Percentiles rank a stretch among this genome's conserved stretches.
Evolutionary conservation across 805 yeast species (phyloP).

Genomic region (Pichia thaimueangensis): DNA sequence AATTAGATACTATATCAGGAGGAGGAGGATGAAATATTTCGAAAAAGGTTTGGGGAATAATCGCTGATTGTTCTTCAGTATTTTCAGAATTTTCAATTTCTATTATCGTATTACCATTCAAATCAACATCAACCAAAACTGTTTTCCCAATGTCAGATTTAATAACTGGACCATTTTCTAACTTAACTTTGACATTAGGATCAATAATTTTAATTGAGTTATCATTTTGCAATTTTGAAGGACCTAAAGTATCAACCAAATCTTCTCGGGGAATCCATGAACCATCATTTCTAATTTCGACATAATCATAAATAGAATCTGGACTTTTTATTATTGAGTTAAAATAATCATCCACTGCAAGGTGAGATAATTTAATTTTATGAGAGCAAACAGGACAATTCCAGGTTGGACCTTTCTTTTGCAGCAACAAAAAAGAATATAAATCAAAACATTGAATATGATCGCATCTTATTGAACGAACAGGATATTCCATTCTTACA

Average conservation of each 20-base stretch:
- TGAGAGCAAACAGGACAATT: conserved; percentile 75
- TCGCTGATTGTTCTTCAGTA: too few relatives aligned
- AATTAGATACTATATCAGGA: too few relatives aligned
- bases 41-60: too few relatives aligned
- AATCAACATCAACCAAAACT: conserved; percentile 10
- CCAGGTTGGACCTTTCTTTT: conserved; percentile 80
- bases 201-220: background rate
- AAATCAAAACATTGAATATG: conserved; percentile 92
- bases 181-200: conserved; percentile 5
- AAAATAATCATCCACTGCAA: conserved; percentile 73
- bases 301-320: conserved; percentile 50
- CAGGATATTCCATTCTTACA: conserved; percentile 64
- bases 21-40: too few relatives aligned
- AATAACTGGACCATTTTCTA: conserved; percentile 11
- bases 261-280: conserved; percentile 45
- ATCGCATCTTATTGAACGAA: conserved; percentile 60
- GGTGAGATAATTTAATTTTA: conserved; percentile 43
- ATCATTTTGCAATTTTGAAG: conserved; percentile 3
- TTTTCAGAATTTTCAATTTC: background rate
- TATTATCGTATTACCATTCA: background rate
- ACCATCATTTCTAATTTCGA: conserved; percentile 67
- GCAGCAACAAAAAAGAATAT: conserved; percentile 62
- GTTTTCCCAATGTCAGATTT: conserved; percentile 2
- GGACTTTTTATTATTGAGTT: conserved; percentile 52
- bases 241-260: conserved; percentile 3